phyloP scores from a whole-genome alignment of 495 filamentous ascomycete genomes.

The Penicillium turbatum region DNA sequence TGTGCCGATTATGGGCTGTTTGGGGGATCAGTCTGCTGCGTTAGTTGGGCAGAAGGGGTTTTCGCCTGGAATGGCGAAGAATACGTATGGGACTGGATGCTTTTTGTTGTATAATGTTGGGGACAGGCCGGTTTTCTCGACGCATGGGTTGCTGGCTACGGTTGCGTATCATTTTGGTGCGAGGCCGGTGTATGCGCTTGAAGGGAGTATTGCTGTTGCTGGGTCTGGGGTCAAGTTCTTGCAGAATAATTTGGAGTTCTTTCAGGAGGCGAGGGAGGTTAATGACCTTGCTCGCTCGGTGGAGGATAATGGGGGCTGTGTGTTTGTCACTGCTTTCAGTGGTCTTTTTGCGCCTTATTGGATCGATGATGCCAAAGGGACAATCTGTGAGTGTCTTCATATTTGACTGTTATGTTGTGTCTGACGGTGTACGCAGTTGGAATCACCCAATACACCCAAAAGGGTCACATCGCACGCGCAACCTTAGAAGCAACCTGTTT shows the following conservation, averaged over 20 bases:
- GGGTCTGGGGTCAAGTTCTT: constrained; percentile 88
- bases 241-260: constrained; percentile 80
- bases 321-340: constrained; percentile 95
- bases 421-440: constrained; percentile 51
- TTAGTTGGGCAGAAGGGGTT: constrained; percentile 92
- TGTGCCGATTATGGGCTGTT: constrained; percentile 74
- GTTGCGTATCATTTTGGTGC: constrained; percentile 73
- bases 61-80: constrained; percentile 83
- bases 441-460: constrained; percentile 86
- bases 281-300: constrained; percentile 77
- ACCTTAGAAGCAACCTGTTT: constrained; percentile 94
- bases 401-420: neutral
- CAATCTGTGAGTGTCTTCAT: constrained; percentile 58
- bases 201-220: constrained; percentile 91
- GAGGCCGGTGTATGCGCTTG: constrained; percentile 81
- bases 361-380: constrained; percentile 95
- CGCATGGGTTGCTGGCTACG: constrained; percentile 83
- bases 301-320: constrained; percentile 80
- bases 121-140: constrained; percentile 81
- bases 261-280: constrained; percentile 68
- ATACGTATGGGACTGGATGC: constrained; percentile 94
- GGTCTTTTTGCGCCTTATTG: constrained; percentile 95
- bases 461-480: constrained; percentile 87
- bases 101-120: constrained; percentile 95
- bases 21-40: constrained; percentile 92